Evolutionary conservation across 2,329 filamentous ascomycete genomes (phyloP), one percentile per base, ranked within the genome.

Genomic region (Fusarium anthophilum): DNA sequence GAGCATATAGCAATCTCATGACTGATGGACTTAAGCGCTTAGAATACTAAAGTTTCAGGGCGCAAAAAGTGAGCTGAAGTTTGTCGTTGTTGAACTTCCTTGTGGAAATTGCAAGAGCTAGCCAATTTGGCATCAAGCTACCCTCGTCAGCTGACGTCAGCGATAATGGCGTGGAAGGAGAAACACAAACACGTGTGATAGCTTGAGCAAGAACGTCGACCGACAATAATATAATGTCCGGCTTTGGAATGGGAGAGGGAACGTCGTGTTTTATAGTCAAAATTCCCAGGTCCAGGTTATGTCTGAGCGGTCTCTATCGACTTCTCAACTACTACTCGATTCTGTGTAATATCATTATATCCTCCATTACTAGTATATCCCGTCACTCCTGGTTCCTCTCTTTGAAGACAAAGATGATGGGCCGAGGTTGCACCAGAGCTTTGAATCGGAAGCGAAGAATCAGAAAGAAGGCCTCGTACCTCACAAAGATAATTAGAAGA

Each of bases 1-100:
- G 82, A 18, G 90, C 90, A 76, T 91, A 86, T 56, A 86, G 82
- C 57, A 86, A 82, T 80, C 87, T 90, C 90, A 92, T 92, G 54
- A 61, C 58, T 81, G 73, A 32, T 66, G 50, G 43, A 24, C 44
- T 69, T 39, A 26, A 47, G 67, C 50, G 64, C 72, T 75, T 61
- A 50, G 38, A 54, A 39, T 63, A 47, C 41, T 35, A 24, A 20
- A 39, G 28, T 22, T 50, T 55, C 38, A 63, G 62, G 56, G 63
- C 66, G 55, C 30, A 63, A 55, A 61, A 28, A 28, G 30, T 50
- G 47, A 53, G 37, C 12, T 45, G 53, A 44, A 18, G 24, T 37
- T 57, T 51, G 53, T 56, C 55, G 48, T 47, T 37, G 64, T 61
- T 20, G 41, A 63, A 50, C 65, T 73, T 55, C 51, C 38, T 70